These are phyloP conservation scores for Chaetomium sp. DNA, from an alignment of 2,329 filamentous ascomycete genomes.

Conservation along the genomic window DNA sequence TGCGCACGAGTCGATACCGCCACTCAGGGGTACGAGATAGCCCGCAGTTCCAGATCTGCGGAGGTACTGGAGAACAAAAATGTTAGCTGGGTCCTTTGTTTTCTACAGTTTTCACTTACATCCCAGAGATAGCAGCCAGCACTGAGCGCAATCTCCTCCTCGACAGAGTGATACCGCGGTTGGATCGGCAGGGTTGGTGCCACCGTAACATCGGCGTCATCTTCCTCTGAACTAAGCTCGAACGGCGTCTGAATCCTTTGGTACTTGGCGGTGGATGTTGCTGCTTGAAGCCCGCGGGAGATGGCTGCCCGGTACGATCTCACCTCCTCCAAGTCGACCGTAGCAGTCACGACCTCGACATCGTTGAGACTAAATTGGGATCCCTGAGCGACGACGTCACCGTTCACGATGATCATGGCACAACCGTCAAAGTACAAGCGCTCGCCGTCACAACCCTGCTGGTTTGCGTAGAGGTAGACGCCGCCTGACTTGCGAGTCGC, in stretches of 20 bases:
- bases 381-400: conserved; percentile 60
- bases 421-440: conserved; percentile 65
- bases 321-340: conserved; percentile 72
- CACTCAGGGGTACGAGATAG: conserved; percentile 59
- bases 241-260: conserved; percentile 46
- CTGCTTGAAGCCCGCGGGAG: conserved; percentile 61
- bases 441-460: conserved; percentile 60
- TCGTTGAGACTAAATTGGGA: conserved; percentile 66
- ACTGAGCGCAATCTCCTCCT: conserved; percentile 67
- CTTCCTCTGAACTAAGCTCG: conserved; percentile 40
- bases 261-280: conserved; percentile 48
- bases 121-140: conserved; percentile 65
- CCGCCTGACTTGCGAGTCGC: conserved; percentile 56
- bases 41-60: conserved; percentile 52
- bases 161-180: conserved; percentile 58
- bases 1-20: conserved; percentile 61
- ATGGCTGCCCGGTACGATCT: conserved; percentile 59
- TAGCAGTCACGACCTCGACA: conserved; percentile 67
- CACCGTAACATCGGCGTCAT: conserved; percentile 37
- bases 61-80: conserved; percentile 48
- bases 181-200: conserved; percentile 43
- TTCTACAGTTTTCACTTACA: conserved; percentile 12
- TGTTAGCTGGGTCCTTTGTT: neutral
- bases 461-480: conserved; percentile 62
- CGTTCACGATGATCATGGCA: conserved; percentile 64